Conservation (phyloP, 2,329 filamentous ascomycete species). For the Orbilia brochopaga region DNA sequence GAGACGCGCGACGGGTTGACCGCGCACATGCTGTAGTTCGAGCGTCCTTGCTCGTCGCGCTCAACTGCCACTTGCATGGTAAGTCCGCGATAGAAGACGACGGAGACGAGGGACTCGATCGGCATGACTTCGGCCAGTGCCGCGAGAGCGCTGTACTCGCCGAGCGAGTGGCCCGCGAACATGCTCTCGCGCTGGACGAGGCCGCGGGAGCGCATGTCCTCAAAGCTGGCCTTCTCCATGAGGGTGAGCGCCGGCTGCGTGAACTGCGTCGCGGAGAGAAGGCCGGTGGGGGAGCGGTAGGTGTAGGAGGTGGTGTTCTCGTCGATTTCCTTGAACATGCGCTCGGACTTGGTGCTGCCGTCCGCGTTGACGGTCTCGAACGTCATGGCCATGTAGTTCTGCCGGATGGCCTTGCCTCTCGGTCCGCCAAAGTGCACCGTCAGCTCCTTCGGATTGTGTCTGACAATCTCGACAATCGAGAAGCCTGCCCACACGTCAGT, state of each 20-base stretch:
- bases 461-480: constrained; percentile 97
- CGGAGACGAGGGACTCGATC: constrained; percentile 97
- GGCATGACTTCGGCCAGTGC: constrained; percentile 98
- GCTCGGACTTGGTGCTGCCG: constrained; percentile 94
- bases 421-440: constrained; percentile 98
- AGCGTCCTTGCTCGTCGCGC: constrained; percentile 87
- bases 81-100: constrained; percentile 97
- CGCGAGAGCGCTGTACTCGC: constrained; percentile 96
- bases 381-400: constrained; percentile 99
- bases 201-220: constrained; percentile 98
- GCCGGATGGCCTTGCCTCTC: constrained; percentile 92
- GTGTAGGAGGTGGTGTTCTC: constrained; percentile 95
- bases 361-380: constrained; percentile 97
- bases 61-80: constrained; percentile 99
- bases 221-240: constrained; percentile 99
- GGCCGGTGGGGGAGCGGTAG: constrained; percentile 90
- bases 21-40: constrained; percentile 99
- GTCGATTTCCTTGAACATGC: constrained; percentile 97
- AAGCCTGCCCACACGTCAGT: constrained; percentile 67
- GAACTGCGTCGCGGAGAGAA: constrained; percentile 96
- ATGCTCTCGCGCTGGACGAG: constrained; percentile 94
- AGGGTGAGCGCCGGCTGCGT: constrained; percentile 95
- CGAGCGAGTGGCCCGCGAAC: constrained; percentile 95
- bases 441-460: constrained; percentile 98
- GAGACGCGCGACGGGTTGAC: constrained; percentile 98